These are phyloP conservation scores for Waltiozyma sp. DNA, from an alignment of 1,139 yeast species.

Conservation along the genomic window DNA sequence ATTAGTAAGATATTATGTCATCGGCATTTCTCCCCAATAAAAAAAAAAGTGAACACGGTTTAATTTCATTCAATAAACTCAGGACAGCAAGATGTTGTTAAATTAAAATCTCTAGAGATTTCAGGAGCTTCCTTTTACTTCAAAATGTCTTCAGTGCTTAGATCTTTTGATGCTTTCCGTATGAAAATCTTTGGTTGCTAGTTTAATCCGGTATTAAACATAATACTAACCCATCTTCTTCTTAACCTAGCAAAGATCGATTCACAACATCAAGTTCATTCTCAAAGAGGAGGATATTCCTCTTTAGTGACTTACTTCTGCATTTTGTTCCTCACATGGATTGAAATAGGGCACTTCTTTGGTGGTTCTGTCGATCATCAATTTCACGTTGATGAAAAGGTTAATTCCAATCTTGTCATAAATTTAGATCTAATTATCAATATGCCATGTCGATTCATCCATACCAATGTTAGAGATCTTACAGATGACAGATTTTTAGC, in stretches of 20 bases:
- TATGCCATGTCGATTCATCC: constrained; percentile 71
- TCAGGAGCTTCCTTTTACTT: no score
- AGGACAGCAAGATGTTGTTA: no score
- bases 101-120: no score
- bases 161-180: no score
- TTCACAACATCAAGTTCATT: constrained; percentile 61
- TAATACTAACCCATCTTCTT: neutral
- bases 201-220: no score
- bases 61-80: no score
- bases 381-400: constrained; percentile 58
- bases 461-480: constrained; percentile 67
- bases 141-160: no score
- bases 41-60: no score
- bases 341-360: constrained; percentile 76
- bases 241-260: constrained; percentile 55
- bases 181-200: no score
- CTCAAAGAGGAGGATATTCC: constrained; percentile 69
- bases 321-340: constrained; percentile 63
- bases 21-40: no score
- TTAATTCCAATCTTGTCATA: constrained; percentile 50
- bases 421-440: constrained; percentile 75
- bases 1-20: no score
- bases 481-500: constrained; percentile 75
- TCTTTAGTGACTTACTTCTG: constrained; percentile 52
- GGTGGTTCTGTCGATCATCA: constrained; percentile 79